A percentile compares a stretch with the other conserved stretches of the same genome.
Conservation (phyloP, 2,329 filamentous ascomycete species). For the Fusarium sp. region DNA sequence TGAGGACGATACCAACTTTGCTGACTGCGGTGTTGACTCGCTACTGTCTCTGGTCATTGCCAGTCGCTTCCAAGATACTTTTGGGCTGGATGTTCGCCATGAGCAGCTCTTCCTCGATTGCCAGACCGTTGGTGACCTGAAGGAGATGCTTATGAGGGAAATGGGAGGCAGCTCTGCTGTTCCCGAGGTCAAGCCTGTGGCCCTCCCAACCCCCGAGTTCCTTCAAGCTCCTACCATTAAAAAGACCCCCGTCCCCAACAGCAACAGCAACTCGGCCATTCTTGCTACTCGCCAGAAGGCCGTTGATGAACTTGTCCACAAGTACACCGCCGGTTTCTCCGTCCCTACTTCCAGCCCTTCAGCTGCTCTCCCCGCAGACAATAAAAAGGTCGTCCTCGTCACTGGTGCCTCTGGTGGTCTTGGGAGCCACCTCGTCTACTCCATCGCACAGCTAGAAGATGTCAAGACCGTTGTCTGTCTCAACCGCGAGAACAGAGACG, state of each 20-base stretch:
- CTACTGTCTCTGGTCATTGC: constrained; percentile 72
- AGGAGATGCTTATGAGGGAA: constrained; percentile 18
- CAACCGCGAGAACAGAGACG: constrained; percentile 27
- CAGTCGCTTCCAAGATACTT: constrained; percentile 66
- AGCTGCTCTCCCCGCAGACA: background rate
- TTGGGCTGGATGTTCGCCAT: constrained; percentile 25
- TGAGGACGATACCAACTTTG: constrained; percentile 70
- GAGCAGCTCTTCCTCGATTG: constrained; percentile 39
- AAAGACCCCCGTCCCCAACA: background rate
- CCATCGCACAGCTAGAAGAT: constrained; percentile 27
- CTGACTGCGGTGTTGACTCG: constrained; percentile 74
- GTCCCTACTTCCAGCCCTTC: background rate
- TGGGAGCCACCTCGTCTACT: constrained; percentile 33
- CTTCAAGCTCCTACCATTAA: background rate
- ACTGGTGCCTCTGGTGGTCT: constrained; percentile 26
- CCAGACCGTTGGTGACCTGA: constrained; percentile 26
- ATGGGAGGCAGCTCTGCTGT: background rate
- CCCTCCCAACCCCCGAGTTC: background rate
- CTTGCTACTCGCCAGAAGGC: constrained; percentile 10
- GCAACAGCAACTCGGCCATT: background rate
- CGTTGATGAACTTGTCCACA: constrained; percentile 21
- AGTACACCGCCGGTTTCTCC: constrained; percentile 9
- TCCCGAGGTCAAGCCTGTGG: background rate
- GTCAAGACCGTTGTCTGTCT: constrained; percentile 21
- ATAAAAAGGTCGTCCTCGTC: constrained; percentile 19